A percentile compares a stretch with the other conserved stretches of the same genome.
Evolutionary conservation across 2,329 filamentous ascomycete genomes (phyloP).

Genomic region (Alternaria conjuncta): DNA sequence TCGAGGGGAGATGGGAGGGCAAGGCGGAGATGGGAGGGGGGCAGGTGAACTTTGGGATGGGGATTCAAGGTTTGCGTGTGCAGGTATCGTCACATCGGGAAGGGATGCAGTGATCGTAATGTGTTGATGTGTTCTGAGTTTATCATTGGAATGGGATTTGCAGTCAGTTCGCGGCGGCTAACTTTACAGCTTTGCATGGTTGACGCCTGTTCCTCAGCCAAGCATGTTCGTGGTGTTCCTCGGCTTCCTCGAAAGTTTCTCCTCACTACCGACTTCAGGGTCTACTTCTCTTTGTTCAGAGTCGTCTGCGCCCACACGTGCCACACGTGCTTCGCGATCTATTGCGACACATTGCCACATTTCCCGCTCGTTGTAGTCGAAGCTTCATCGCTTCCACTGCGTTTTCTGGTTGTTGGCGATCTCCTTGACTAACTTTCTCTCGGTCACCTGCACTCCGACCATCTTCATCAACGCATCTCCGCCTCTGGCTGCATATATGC

Average conservation of each 20-base stretch:
- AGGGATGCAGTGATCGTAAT: background rate
- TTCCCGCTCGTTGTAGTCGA: background rate
- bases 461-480: background rate
- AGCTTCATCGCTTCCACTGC: background rate
- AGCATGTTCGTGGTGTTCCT: accelerated
- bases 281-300: background rate
- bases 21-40: background rate
- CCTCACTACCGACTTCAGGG: background rate
- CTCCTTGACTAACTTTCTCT: background rate
- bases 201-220: background rate
- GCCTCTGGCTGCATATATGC: background rate
- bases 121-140: background rate
- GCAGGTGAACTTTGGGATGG: background rate
- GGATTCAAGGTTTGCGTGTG: background rate
- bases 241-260: background rate
- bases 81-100: accelerated
- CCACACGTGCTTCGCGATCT: background rate
- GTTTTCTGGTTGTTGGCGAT: background rate
- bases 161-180: background rate
- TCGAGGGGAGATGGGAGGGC: background rate
- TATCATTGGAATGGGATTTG: accelerated
- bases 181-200: background rate
- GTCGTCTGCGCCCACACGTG: background rate
- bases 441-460: background rate
- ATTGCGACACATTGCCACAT: accelerated